phyloP scores from a whole-genome alignment of 805 yeast species.

The Pichia phayaonensis region DNA sequence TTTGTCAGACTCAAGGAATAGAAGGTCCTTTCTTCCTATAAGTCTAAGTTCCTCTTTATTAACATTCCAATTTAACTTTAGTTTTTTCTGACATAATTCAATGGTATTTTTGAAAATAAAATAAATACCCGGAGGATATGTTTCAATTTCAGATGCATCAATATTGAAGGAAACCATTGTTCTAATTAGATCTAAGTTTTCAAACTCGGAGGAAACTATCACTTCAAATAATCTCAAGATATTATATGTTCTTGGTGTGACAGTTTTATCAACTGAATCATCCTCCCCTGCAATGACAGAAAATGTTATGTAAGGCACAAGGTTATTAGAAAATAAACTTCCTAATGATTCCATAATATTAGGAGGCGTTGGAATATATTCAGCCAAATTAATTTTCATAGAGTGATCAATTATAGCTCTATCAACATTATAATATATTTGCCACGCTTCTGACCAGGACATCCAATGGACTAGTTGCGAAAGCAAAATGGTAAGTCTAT shows the following conservation, averaged over 20 bases:
- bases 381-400: constrained; percentile 34
- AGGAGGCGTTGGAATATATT: constrained; percentile 51
- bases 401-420: constrained; percentile 29
- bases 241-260: constrained; percentile 61
- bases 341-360: constrained; percentile 48
- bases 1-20: constrained; percentile 18
- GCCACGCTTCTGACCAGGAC: constrained; percentile 71
- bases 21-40: constrained; percentile 62
- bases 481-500: constrained; percentile 45
- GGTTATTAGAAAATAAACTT: constrained; percentile 39
- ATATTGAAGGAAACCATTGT: constrained; percentile 55
- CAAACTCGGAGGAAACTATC: constrained; percentile 45
- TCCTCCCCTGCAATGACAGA: constrained; percentile 60
- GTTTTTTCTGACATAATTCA: constrained; percentile 42
- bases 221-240: constrained; percentile 56
- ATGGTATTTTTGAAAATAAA: constrained; percentile 61
- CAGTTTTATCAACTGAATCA: constrained; percentile 46
- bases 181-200: constrained; percentile 48
- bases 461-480: constrained; percentile 56
- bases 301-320: constrained; percentile 52
- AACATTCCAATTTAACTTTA: constrained; percentile 40
- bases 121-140: constrained; percentile 66
- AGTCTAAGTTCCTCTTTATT: constrained; percentile 38
- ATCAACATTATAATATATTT: constrained; percentile 41
- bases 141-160: constrained; percentile 44